Evolutionary conservation across 306 rosid species (phyloP).

Genomic region (Vigna hirtella): DNA sequence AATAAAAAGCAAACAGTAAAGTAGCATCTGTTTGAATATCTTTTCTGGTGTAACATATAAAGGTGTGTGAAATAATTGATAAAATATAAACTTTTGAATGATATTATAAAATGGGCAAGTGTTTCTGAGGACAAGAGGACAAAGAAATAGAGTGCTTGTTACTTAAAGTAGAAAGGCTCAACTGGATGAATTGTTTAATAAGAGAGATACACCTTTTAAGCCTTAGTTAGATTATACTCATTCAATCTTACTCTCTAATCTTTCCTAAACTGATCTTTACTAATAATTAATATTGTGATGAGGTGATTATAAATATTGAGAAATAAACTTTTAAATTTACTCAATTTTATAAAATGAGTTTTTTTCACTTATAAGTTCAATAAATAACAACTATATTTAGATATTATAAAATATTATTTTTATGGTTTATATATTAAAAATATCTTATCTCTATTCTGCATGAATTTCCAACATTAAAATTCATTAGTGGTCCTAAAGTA

Average conservation of each 20-base stretch:
- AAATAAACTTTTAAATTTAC: no score
- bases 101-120: neutral
- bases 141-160: neutral
- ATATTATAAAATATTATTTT: no score
- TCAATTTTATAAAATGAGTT: no score
- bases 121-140: neutral
- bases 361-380: no score
- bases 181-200: neutral
- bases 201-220: neutral
- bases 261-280: neutral
- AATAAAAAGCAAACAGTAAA: neutral
- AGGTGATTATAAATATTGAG: neutral
- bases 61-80: neutral
- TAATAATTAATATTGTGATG: slow-evolving; percentile 14
- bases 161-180: neutral
- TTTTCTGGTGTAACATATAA: neutral
- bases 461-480: neutral
- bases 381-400: no score
- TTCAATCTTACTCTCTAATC: neutral
- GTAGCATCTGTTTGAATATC: neutral
- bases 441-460: no score
- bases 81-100: neutral
- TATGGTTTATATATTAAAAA: no score
- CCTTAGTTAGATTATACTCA: slow-evolving; percentile 14
- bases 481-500: slow-evolving; percentile 37